Percentiles rank a stretch among this genome's conserved stretches.
Conservation (phyloP, 495 filamentous ascomycete species). For the Sordaria brevicollis region DNA sequence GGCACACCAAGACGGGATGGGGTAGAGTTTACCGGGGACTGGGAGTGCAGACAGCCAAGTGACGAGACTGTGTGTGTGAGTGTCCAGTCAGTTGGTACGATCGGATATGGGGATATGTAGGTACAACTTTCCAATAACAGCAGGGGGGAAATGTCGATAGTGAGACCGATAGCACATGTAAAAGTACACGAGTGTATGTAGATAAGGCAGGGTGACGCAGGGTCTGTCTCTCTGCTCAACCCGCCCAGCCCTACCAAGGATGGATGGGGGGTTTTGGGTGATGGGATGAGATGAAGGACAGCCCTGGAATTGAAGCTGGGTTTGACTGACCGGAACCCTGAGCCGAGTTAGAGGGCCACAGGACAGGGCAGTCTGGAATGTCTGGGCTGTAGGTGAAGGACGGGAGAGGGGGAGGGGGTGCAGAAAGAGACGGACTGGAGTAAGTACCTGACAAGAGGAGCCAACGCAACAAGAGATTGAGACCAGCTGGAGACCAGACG, state of each 20-base stretch:
- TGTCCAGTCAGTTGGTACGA: neutral
- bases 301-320: neutral
- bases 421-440: neutral
- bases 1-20: conserved; percentile 1
- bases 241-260: neutral
- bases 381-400: neutral
- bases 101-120: neutral
- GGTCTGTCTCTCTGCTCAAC: neutral
- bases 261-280: neutral
- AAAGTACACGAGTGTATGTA: too few relatives aligned
- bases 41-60: neutral
- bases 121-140: neutral
- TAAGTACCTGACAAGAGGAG: neutral
- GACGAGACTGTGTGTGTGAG: neutral
- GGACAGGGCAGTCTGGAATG: neutral
- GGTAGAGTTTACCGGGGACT: conserved; percentile 1
- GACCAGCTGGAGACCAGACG: neutral
- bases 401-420: too few relatives aligned
- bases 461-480: neutral
- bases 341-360: neutral
- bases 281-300: neutral
- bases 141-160: neutral
- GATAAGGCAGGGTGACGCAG: neutral
- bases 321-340: neutral
- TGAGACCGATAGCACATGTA: neutral